Conservation (phyloP, 1,284 basidiomycete species). For the Exsudoporus floridanus region DNA sequence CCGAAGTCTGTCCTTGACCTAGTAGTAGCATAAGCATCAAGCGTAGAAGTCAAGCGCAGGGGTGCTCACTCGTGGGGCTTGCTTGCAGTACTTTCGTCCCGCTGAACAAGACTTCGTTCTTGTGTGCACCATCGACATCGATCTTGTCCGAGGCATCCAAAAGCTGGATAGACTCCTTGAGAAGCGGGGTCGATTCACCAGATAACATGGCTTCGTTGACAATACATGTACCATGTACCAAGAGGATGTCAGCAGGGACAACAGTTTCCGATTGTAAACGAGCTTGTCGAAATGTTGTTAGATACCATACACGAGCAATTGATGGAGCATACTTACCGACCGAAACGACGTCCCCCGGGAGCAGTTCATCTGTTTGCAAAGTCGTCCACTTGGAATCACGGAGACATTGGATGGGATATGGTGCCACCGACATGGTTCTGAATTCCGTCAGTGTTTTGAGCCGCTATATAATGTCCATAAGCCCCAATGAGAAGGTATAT, state of each 20-base stretch:
- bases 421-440: constrained; percentile 90
- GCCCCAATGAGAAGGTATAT: neutral
- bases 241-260: constrained; percentile 87
- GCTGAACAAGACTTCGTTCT: constrained; percentile 87
- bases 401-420: constrained; percentile 81
- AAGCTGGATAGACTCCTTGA: constrained; percentile 90
- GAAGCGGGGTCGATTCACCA: constrained; percentile 91
- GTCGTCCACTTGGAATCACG: constrained; percentile 80
- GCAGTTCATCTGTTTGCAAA: constrained; percentile 78
- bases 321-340: constrained; percentile 48
- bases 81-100: constrained; percentile 94
- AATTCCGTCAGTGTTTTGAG: constrained; percentile 90
- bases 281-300: constrained; percentile 39
- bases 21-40: neutral
- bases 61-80: constrained; percentile 46
- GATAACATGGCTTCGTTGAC: constrained; percentile 98
- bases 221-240: constrained; percentile 87
- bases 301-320: neutral
- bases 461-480: constrained; percentile 51
- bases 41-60: rapidly evolving
- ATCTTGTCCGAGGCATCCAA: constrained; percentile 74
- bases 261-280: constrained; percentile 82
- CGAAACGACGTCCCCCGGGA: constrained; percentile 90
- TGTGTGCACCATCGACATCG: constrained; percentile 83
- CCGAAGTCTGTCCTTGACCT: constrained; percentile 44